Conservation (phyloP, 495 filamentous ascomycete species). For the Platismatia glauca region DNA sequence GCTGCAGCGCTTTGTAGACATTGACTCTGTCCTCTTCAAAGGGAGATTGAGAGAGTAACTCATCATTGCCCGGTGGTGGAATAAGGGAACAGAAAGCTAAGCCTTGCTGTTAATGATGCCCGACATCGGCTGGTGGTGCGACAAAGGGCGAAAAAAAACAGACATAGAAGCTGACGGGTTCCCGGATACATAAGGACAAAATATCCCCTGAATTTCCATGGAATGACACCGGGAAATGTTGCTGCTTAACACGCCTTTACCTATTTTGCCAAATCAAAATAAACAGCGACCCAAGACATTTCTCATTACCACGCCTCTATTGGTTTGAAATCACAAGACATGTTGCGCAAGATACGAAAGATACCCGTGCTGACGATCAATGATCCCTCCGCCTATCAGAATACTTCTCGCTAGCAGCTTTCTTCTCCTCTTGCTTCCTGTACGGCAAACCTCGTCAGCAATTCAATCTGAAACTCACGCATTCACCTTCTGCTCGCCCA, state of each 20-base stretch:
- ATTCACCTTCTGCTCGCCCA: neutral
- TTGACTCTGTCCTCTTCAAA: too few relatives aligned
- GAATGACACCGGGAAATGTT: too few relatives aligned
- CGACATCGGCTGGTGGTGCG: neutral
- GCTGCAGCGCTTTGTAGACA: too few relatives aligned
- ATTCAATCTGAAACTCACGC: neutral
- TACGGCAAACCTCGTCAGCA: neutral
- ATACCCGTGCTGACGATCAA: neutral
- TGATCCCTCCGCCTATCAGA: constrained; percentile 3
- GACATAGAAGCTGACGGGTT: too few relatives aligned
- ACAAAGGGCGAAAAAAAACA: neutral
- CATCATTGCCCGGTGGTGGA: too few relatives aligned
- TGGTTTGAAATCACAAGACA: neutral
- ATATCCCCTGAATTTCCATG: too few relatives aligned
- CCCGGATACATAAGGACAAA: too few relatives aligned
- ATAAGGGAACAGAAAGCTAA: too few relatives aligned
- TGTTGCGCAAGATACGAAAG: neutral
- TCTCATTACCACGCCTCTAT: neutral
- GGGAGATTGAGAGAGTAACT: too few relatives aligned
- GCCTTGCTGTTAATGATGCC: too few relatives aligned
- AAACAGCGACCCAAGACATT: neutral
- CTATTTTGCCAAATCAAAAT: neutral
- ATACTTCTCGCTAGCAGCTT: neutral
- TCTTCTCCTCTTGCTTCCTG: constrained; percentile 6
- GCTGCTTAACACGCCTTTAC: too few relatives aligned